These are phyloP conservation scores for Cordyceps farinosa DNA, from an alignment of 2,329 filamentous ascomycete genomes.

Conservation along the genomic window DNA sequence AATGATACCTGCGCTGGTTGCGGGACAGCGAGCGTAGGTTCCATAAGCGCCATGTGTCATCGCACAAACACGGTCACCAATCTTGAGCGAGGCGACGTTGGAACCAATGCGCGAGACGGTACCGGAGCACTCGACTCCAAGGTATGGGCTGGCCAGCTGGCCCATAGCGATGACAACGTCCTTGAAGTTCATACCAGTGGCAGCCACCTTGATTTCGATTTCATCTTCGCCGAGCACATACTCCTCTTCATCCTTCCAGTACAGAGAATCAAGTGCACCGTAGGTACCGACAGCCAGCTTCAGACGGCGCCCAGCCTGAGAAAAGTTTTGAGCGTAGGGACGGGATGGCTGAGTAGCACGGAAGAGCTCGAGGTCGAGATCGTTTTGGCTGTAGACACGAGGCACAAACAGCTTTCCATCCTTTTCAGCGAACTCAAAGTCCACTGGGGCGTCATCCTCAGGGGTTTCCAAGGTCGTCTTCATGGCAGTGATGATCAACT, in stretches of 20 bases:
- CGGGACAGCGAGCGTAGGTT: constrained; percentile 32
- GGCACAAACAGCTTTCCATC: constrained; percentile 29
- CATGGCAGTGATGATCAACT: constrained; percentile 31
- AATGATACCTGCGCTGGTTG: constrained; percentile 35
- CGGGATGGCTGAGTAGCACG: constrained; percentile 24
- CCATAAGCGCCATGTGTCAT: constrained; percentile 34
- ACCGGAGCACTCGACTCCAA: constrained; percentile 41
- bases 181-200: constrained; percentile 43
- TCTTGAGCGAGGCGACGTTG: constrained; percentile 55
- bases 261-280: constrained; percentile 38
- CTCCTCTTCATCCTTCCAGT: constrained; percentile 36
- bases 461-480: constrained; percentile 22
- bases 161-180: constrained; percentile 45
- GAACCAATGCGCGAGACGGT: constrained; percentile 51
- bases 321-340: constrained; percentile 37
- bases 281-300: constrained; percentile 38
- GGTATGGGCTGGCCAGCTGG: constrained; percentile 32
- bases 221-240: constrained; percentile 32
- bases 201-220: constrained; percentile 42
- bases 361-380: constrained; percentile 28
- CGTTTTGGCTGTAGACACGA: constrained; percentile 25
- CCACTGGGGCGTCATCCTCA: constrained; percentile 22
- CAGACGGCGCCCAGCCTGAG: constrained; percentile 31
- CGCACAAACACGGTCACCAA: constrained; percentile 71
- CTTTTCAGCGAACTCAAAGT: constrained; percentile 31